phyloP scores from a whole-genome alignment of 2,329 filamentous ascomycete species.

The Macrophomina pseudophaseolina region DNA sequence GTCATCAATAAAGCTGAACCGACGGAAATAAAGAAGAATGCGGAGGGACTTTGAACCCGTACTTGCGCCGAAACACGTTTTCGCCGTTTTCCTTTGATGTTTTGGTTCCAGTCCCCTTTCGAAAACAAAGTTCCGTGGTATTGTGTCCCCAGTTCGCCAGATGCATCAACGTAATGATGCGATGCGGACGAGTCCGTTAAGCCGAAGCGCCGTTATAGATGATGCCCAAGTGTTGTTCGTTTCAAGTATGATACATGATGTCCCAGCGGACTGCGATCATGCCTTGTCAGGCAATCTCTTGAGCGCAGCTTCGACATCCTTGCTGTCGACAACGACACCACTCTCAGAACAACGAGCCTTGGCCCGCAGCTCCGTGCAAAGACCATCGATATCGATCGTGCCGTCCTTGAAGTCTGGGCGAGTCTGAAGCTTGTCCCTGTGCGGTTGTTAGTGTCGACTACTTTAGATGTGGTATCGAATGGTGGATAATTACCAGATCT shows the following conservation, averaged over 20 bases:
- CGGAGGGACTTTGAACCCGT: constrained; percentile 13
- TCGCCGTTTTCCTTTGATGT: constrained; percentile 19
- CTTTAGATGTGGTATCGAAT: neutral
- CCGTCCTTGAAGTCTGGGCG: constrained; percentile 88
- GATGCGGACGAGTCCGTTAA: constrained; percentile 15
- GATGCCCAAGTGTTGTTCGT: constrained; percentile 22
- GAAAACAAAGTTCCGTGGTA: constrained; percentile 12
- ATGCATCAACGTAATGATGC: constrained; percentile 5
- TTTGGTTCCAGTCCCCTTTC: constrained; percentile 10
- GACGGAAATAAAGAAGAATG: neutral
- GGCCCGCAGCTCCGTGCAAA: constrained; percentile 90
- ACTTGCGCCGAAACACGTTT: constrained; percentile 23
- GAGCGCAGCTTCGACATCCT: constrained; percentile 74
- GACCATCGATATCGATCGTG: constrained; percentile 89
- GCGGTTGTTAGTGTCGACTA: constrained; percentile 47
- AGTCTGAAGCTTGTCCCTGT: constrained; percentile 85
- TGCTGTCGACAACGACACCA: constrained; percentile 86
- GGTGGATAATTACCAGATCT: constrained; percentile 77
- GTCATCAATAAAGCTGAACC: constrained; percentile 3
- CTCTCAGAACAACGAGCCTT: constrained; percentile 95
- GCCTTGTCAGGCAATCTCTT: constrained; percentile 48
- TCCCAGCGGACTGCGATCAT: neutral
- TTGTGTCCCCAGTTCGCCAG: constrained; percentile 13
- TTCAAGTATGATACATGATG: constrained; percentile 23
- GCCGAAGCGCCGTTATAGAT: constrained; percentile 26